Evolutionary conservation across 371 early-diverging fungal species (phyloP), one percentile per base, ranked within the genome.

Genomic region (Zychaea mexicana): DNA sequence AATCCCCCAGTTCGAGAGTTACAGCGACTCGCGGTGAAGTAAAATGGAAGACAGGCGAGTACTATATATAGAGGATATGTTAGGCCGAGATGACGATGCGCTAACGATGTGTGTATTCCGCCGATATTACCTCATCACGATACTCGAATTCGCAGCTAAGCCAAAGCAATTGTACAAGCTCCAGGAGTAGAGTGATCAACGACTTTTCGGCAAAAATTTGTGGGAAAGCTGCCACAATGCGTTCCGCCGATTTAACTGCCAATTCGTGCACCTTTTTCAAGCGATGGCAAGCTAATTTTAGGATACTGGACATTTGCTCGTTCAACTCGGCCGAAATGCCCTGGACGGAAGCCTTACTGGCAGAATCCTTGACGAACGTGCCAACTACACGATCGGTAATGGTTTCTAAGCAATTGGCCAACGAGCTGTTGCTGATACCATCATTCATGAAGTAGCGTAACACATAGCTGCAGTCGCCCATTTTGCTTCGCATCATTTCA

Each of bases 401-500:
- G 17, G 78, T 82, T 65, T 94, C 92, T 15, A 98, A 69, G 10
- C 90, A 84, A 0, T 81, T 81, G 36, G 90, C 85, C 52, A 94
- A 70, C 1, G 88, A 87, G 21, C 90, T 88, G 47, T 83, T 78
- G 58, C 85, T 88, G 47, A 93, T 88, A 3, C 94, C 92, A 46
- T 92, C 88, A 69, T 96, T 96, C 78, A 86, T 81, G 61, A 97
- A 90, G 70, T 97, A 97, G 52, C 84, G 84, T 24, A 94, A 70
- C 33, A 96, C 84, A 55, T 85, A 85, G 13, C 85, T 84, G 60
- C 88, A 88, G 66, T 90, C 83, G 12, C 94, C 88, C 47, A 86
- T 79, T 26, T 79, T 74, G 42, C 90, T 88, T 19, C 96, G 85
- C 78, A 93, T 85, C 27, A 85, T 81, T 70, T 98, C 98, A 38